Evolutionary conservation across 179 eudicot species (phyloP).

Genomic region (Patellifolia procumbens): DNA sequence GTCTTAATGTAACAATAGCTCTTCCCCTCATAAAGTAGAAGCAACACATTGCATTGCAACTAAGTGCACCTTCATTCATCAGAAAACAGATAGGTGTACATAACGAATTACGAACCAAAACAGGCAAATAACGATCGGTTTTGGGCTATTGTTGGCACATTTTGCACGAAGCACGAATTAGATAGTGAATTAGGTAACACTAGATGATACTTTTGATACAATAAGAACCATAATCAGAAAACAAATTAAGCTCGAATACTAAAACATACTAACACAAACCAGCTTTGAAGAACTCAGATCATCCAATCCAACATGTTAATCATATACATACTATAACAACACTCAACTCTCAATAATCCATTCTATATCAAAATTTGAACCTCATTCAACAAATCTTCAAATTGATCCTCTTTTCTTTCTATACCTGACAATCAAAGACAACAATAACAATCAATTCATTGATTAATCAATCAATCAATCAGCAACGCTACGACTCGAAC

Average conservation of each 20-base stretch:
- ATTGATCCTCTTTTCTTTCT: background rate
- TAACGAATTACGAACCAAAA: no score
- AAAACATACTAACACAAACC: background rate
- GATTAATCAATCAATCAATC: no score
- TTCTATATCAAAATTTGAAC: background rate
- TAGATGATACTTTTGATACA: background rate
- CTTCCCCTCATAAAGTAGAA: no score
- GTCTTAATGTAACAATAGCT: background rate
- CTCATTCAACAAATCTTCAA: background rate
- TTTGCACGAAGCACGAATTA: no score
- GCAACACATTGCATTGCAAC: background rate
- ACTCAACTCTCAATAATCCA: background rate
- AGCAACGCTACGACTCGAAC: slow-evolving; percentile 28
- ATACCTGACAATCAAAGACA: no score
- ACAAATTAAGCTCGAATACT: background rate
- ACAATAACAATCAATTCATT: no score
- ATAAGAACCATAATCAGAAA: background rate
- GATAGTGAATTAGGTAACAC: no score
- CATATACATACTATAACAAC: background rate
- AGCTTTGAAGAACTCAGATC: background rate
- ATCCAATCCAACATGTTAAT: slow-evolving; percentile 12
- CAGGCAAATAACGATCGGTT: no score
- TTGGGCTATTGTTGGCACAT: no score
- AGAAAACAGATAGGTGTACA: background rate
- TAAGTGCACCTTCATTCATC: background rate